A percentile compares a stretch with the other conserved stretches of the same genome.
Evolutionary conservation across 306 rosid genomes (phyloP).

Genomic region (Psophocarpus tetragonolobus): DNA sequence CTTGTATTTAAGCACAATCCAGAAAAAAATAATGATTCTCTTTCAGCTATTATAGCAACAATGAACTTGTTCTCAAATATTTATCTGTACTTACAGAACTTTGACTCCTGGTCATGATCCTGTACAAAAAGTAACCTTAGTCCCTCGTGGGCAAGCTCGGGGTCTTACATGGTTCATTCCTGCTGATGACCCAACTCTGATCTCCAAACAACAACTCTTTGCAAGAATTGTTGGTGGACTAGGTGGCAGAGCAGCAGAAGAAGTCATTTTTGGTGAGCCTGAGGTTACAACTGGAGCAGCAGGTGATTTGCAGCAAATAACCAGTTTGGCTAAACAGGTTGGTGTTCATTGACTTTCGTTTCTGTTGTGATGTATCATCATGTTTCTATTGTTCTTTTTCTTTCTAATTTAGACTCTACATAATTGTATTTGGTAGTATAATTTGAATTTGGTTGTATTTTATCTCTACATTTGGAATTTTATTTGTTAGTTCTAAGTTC

Average conservation of each 20-base stretch:
- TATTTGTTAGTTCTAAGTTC: not conserved
- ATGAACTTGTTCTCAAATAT: constrained; percentile 25
- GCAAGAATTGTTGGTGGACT: constrained; percentile 99
- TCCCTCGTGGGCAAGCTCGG: constrained; percentile 98
- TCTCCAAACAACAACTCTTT: constrained; percentile 95
- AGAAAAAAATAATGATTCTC: not conserved
- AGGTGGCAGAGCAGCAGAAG: constrained; percentile 99
- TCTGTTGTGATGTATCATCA: not conserved
- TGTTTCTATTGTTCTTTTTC: not conserved
- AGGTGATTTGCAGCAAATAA: constrained; percentile 95
- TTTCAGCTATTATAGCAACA: constrained; percentile 3
- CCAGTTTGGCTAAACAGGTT: constrained; percentile 97
- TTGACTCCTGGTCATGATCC: constrained; percentile 98
- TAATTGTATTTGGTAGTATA: not conserved
- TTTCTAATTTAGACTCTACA: not conserved
- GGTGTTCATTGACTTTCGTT: constrained; percentile 5
- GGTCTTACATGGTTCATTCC: constrained; percentile 99
- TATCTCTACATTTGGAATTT: not conserved
- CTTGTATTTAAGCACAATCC: not conserved
- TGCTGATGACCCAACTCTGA: constrained; percentile 87
- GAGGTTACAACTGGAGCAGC: constrained; percentile 99
- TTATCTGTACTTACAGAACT: constrained; percentile 59
- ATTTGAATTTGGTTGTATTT: not conserved
- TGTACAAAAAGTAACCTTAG: constrained; percentile 86
- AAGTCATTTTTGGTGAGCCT: constrained; percentile 90